A percentile compares a stretch with the other conserved stretches of the same genome.
These are phyloP conservation scores for Crucihimalaya himalaica DNA, from an alignment of 345 rosid species.

Conservation along the genomic window DNA sequence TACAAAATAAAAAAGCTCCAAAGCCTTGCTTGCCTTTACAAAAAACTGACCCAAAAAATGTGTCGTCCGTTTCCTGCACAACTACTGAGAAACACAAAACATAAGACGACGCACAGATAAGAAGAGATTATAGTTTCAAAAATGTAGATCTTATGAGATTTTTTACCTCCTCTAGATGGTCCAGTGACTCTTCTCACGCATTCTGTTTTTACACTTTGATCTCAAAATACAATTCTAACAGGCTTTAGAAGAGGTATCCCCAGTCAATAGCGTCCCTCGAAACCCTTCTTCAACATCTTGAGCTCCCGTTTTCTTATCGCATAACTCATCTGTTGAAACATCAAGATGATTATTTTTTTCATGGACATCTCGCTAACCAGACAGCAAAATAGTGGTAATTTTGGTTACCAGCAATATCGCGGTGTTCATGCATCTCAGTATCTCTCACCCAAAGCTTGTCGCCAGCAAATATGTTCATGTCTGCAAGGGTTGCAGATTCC, in stretches of 20 bases:
- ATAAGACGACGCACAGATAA: not conserved
- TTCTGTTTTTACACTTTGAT: constrained; percentile 10
- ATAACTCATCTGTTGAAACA: constrained; percentile 74
- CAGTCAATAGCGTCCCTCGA: constrained; percentile 82
- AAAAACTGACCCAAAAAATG: constrained; percentile 33
- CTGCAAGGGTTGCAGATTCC: constrained; percentile 95
- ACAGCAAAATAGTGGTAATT: not conserved
- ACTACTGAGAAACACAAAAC: constrained; percentile 23
- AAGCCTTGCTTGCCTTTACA: constrained; percentile 32
- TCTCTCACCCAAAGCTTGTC: constrained; percentile 98
- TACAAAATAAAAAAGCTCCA: constrained; percentile 25
- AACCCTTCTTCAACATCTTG: constrained; percentile 80
- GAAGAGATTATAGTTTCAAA: constrained; percentile 9
- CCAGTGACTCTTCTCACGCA: constrained; percentile 16
- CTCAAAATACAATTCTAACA: constrained; percentile 22
- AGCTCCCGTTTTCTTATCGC: constrained; percentile 59
- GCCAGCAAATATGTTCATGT: constrained; percentile 90
- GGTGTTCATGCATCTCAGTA: constrained; percentile 88
- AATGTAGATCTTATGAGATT: constrained; percentile 4
- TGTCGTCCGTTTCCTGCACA: constrained; percentile 34
- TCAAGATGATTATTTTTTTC: not conserved
- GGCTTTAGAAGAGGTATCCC: constrained; percentile 68
- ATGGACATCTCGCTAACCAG: constrained; percentile 9
- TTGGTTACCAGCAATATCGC: constrained; percentile 92
- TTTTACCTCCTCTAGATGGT: constrained; percentile 28